Percentiles rank a stretch among this genome's conserved stretches.
These are phyloP conservation scores for Groenewaldozyma tartarivorans DNA, from an alignment of 805 yeast genomes.

Conservation along the genomic window DNA sequence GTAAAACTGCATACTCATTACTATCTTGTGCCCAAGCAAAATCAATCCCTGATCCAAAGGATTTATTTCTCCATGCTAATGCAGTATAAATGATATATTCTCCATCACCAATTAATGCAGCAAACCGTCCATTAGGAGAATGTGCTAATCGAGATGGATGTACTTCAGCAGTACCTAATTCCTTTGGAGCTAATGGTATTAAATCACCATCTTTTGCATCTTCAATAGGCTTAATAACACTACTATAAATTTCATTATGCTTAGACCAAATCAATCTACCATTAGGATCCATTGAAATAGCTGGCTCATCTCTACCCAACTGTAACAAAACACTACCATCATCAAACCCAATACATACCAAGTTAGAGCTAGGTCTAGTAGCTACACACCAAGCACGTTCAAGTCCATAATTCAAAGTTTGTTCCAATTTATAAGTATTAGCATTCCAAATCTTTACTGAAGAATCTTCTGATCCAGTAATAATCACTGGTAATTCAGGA, in stretches of 20 bases:
- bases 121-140: conserved; percentile 96
- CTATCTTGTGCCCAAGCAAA: conserved; percentile 95
- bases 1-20: conserved; percentile 75
- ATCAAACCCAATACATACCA: conserved; percentile 89
- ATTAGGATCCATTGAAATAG: conserved; percentile 83
- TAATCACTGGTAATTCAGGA: conserved; percentile 89
- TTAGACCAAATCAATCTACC: conserved; percentile 90
- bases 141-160: conserved; percentile 82
- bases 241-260: conserved; percentile 78
- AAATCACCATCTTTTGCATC: conserved; percentile 72
- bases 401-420: conserved; percentile 79
- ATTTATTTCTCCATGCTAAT: conserved; percentile 94
- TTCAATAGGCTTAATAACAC: conserved; percentile 65
- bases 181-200: conserved; percentile 71
- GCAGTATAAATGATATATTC: conserved; percentile 95
- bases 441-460: conserved; percentile 93
- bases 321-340: conserved; percentile 85
- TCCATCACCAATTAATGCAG: conserved; percentile 95
- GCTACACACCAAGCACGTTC: conserved; percentile 97
- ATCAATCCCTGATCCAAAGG: conserved; percentile 82
- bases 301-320: conserved; percentile 90
- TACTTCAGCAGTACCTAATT: conserved; percentile 87
- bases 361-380: conserved; percentile 60
- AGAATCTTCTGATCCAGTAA: conserved; percentile 96
- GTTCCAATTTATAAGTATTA: conserved; percentile 86